Evolutionary conservation across 768 basidiomycete species (phyloP), one percentile per base, ranked within the genome.

Genomic region (Kondoa malvinella): DNA sequence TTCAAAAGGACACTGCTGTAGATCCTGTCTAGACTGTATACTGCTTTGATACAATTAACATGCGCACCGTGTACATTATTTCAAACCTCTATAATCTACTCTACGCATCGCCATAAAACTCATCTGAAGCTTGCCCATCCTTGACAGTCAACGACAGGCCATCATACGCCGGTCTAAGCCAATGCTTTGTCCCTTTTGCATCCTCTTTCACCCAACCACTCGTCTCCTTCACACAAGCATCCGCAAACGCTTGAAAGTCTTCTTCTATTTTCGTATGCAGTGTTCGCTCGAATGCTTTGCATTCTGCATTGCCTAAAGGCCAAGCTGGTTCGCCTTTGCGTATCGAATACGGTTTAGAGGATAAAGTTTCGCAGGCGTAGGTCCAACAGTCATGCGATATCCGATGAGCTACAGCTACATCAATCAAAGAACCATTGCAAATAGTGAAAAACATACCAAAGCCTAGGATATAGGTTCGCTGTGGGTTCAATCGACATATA

Each of bases 131-230:
- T 14, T 31, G 12, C 21, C 30, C 27, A 4, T 31, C 58, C 4
- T 25, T 14, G 14, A 59, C 58, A 25, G 14, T 14, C 15, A 63
- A 16, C 3, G 29, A 26, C 61, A 63, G 31, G 3, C 69, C 69
- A 32, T 69, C 69, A 63, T 68, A 69, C 3, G 62, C 66, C 16
- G 69, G 69, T 57, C 59, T 32, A 15, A 64, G 34, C 67, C 66
- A 67, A 27, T 62, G 27, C 12, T 57, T 58, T 15, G 31, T 60
- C 21, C 69, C 69, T 33, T 69, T 66, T 65, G 56, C 66, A 3
- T 62, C 67, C 34, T 69, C 69, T 21, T 68, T 30, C 2, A 65
- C 66, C 34, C 31, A 57, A 17, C 66, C 58, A 8, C 57, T 33
- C 4, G 67, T 58, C 61, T 69, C 69, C 40, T 69, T 62, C 3